Evolutionary conservation across 2,329 filamentous ascomycete genomes (phyloP).

Genomic region (Ascochyta fabae): DNA sequence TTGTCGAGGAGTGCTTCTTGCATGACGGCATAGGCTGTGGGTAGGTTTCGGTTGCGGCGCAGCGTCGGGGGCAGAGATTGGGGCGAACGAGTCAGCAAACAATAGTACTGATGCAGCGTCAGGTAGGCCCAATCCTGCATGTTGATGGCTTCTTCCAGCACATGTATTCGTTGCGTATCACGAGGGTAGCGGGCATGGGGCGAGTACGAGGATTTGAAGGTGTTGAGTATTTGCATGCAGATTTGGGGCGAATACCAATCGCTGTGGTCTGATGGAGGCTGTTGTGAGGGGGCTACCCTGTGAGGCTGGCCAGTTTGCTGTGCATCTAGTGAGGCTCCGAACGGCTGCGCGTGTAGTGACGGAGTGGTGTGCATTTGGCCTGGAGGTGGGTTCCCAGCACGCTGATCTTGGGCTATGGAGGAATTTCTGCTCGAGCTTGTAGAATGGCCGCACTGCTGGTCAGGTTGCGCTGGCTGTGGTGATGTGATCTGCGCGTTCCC

Average conservation of each 20-base stretch:
- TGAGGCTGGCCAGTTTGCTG: not conserved
- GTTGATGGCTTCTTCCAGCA: slow-evolving; percentile 45
- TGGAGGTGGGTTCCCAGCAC: not conserved
- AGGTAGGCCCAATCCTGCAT: slow-evolving; percentile 39
- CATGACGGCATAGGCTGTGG: slow-evolving; percentile 47
- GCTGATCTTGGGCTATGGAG: not conserved
- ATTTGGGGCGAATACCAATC: slow-evolving; percentile 23
- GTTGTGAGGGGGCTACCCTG: not conserved
- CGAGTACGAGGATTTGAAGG: slow-evolving; percentile 7
- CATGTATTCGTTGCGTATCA: slow-evolving; percentile 27
- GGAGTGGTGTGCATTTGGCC: not conserved
- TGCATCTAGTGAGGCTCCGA: not conserved
- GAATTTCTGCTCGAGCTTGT: not conserved
- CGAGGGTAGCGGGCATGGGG: not conserved
- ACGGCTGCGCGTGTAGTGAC: not conserved
- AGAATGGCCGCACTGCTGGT: not conserved
- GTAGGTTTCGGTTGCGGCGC: slow-evolving; percentile 40
- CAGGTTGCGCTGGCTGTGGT: slow-evolving; percentile 12
- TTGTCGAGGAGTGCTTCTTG: slow-evolving; percentile 57
- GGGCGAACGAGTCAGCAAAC: slow-evolving; percentile 33
- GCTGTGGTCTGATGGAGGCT: not conserved
- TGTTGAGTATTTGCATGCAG: slow-evolving; percentile 14
- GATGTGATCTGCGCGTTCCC: slow-evolving; percentile 6
- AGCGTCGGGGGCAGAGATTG: slow-evolving; percentile 48
- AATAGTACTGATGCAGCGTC: slow-evolving; percentile 40